phyloP scores from a whole-genome alignment of 1,139 yeast species.

The Magnusiomyces clavatus region DNA sequence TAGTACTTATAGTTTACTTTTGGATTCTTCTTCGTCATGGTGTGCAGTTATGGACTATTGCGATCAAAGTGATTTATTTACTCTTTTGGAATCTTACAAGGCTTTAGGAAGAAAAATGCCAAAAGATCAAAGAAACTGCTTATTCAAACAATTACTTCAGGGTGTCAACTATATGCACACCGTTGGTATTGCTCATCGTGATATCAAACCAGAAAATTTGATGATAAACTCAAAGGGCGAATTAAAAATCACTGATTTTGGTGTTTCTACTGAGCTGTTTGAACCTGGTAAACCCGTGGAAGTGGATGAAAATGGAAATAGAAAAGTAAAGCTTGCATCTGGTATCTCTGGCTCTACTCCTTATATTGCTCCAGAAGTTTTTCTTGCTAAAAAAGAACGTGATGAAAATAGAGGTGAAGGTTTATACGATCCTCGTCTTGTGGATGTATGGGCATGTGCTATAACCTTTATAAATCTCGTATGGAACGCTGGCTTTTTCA shows the following conservation, averaged over 20 bases:
- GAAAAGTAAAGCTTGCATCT: conserved; percentile 10
- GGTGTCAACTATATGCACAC: conserved; percentile 66
- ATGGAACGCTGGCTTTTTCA: conserved; percentile 30
- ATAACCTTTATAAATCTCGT: conserved; percentile 83
- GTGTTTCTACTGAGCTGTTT: conserved; percentile 14
- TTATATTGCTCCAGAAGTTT: conserved; percentile 87
- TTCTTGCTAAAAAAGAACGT: conserved; percentile 16
- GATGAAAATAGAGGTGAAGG: conserved; percentile 20
- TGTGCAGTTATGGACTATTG: conserved; percentile 74
- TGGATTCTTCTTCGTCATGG: conserved; percentile 32
- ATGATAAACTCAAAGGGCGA: conserved; percentile 61
- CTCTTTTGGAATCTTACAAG: conserved; percentile 38
- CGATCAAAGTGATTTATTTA: conserved; percentile 63
- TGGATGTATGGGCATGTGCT: conserved; percentile 89
- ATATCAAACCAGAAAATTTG: conserved; percentile 66
- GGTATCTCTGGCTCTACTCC: conserved; percentile 61
- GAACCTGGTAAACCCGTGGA: conserved; percentile 7
- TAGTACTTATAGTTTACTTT: conserved; percentile 51
- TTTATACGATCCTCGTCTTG: conserved; percentile 68
- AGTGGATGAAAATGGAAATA: conserved; percentile 6
- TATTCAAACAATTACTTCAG: conserved; percentile 64
- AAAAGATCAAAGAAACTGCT: conserved; percentile 46
- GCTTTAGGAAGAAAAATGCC: conserved; percentile 23
- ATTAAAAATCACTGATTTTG: conserved; percentile 64
- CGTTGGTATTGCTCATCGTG: conserved; percentile 65